Evolutionary conservation across 1,284 basidiomycete species (phyloP), one percentile per base, ranked within the genome.

Genomic region (Cutaneotrichosporon mucoides): DNA sequence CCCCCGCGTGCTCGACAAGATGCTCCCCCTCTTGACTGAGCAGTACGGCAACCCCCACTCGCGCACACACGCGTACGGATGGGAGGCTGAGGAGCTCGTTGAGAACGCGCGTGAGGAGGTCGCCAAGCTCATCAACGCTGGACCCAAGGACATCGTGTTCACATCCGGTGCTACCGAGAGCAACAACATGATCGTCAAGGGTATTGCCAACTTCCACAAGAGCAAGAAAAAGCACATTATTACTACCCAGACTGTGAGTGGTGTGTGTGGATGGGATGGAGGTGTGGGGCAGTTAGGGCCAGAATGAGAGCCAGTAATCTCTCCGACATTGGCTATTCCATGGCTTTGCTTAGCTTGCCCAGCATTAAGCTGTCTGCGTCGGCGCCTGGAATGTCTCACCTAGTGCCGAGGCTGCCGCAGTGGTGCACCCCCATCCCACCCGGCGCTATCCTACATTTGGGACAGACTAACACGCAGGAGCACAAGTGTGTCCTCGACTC

Each of bases 401-500:
- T 24, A 24, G 24, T 24, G 24, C 24, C 24, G 24, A 24, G 24
- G 24, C 24, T 24, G 24, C 24, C 24, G 3, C 24, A 24, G 2
- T n/a, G n/a, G n/a, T n/a, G n/a, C 24, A 24, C 24, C 24, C 24
- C 24, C 24, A 2, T 3, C 24, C 24, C 24, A 24, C 24, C 24
- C 24, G 3, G 3, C 24, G 24, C 24, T 24, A 24, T 24, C 24
- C 2, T 24, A 2, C 24, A 24, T 24, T 24, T 24, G 38, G 12
- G 15, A 16, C 11, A 12, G 43, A 36, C 44, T 66, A 40, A 55
- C 24, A 33, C 12, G 13, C 71, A 95, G 93, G 96, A 99, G 79
- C 96, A 99, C 82, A 99, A 99, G 83, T 99, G 96, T 75, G 96
- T 99, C 0, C 84, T 99, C 50, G 96, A 99, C 79, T 98, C 95